phyloP scores from a whole-genome alignment of 2,329 filamentous ascomycete genomes.

The Penicillium crustosum region DNA sequence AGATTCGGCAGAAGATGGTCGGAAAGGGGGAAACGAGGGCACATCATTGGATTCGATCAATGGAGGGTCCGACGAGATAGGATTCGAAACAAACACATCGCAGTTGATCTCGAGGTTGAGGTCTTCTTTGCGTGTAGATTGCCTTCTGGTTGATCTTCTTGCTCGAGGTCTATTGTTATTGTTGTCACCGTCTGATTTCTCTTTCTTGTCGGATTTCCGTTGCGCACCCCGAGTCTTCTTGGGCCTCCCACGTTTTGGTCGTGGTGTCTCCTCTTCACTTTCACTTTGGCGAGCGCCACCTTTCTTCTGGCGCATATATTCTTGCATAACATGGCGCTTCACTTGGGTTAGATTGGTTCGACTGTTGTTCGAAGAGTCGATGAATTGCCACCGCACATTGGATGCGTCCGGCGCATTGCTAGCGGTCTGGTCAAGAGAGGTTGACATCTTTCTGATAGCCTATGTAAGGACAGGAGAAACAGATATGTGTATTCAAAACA shows the following conservation, averaged over 20 bases:
- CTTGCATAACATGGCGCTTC: slow-evolving; percentile 47
- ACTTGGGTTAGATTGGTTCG: slow-evolving; percentile 41
- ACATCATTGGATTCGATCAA: background rate
- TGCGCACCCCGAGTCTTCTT: slow-evolving; percentile 10
- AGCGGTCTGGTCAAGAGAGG: slow-evolving; percentile 5
- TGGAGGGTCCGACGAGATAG: background rate
- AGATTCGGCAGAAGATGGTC: slow-evolving; percentile 1
- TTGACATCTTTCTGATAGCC: slow-evolving; percentile 15
- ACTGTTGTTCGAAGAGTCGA: slow-evolving; percentile 40
- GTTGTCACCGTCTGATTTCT: background rate
- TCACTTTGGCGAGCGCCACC: slow-evolving; percentile 17
- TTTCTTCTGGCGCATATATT: slow-evolving; percentile 43
- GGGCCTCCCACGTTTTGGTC: slow-evolving; percentile 16
- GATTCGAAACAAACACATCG: background rate
- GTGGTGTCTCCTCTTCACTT: slow-evolving; percentile 17
- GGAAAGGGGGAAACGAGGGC: slow-evolving; percentile 1
- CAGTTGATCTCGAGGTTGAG: background rate
- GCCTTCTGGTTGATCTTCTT: background rate
- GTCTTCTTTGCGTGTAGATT: background rate
- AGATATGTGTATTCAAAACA: background rate
- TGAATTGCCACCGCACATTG: slow-evolving; percentile 41
- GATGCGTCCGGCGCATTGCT: slow-evolving; percentile 7
- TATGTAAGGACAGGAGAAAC: background rate
- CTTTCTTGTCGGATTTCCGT: slow-evolving; percentile 7
- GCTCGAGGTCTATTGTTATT: background rate